Evolutionary conservation across 1,284 basidiomycete species (phyloP), one percentile per base, ranked within the genome.

Genomic region (Austroboletus rostrupii): DNA sequence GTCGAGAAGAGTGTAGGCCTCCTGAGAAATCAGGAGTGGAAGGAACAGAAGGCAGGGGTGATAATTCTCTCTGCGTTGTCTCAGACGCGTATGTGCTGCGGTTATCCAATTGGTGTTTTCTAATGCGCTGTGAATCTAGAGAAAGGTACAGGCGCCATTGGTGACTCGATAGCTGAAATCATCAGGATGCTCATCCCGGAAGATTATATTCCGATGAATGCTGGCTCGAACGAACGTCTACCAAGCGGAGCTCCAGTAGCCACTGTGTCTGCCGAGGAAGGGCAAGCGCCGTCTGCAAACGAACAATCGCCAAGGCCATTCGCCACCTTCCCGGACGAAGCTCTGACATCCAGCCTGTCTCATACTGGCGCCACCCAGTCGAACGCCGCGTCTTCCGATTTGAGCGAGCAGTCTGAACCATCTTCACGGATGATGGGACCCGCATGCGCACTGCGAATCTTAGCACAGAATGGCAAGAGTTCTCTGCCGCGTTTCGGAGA

Each of bases 41-140:
- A 50, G 21, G 21, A 5, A n/a, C 63, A 66, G 19, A 66, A 64
- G 33, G 55, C 45, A 11, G 61, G 64, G 3, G 55, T 66, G 38
- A 51, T 47, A 9, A 56, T 65, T 12, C 52, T 62, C 16, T 64
- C 48, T 36, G 57, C 60, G 1, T 48, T 66, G 43, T 48, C 55
- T 33, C 58, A 52, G 35, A 66, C 63, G 1, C 31, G 61, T 60
- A 45, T 21, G 49, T 2, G 8, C 32, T 13, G 5, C 7, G 9
- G 1, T 5, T 12, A 1, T 9, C 28, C 3, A 4, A 10, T 13
- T 23, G 19, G 26, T n/a, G 11, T 11, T 26, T 36, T 6, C 36
- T 53, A 8, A 55, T n/a, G 3, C 23, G 33, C 8, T 19, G 23
- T 21, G 21, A 23, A n/a, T 44, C n/a, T 13, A 62, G 64, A 63